Conservation (phyloP, 441 rosid genomes). For the Dalechampia spathulata region DNA sequence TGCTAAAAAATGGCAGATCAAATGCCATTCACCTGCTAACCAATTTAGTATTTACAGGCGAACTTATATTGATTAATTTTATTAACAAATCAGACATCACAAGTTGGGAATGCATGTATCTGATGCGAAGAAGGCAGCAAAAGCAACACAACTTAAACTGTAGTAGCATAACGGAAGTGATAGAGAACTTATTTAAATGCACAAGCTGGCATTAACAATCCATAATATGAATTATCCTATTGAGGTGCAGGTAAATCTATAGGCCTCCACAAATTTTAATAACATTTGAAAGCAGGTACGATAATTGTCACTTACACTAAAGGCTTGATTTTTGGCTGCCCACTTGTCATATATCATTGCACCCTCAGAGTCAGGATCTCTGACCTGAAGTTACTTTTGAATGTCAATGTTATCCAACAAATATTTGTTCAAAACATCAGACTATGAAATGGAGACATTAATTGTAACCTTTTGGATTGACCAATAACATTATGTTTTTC, state of each 20-base stretch:
- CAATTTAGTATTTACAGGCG: neutral
- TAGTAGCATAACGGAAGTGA: neutral
- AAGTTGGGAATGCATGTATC: no score
- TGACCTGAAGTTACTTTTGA: constrained; percentile 36
- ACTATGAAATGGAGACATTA: neutral
- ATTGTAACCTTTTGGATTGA: neutral
- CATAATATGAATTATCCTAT: no score
- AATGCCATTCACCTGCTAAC: neutral
- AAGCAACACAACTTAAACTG: neutral
- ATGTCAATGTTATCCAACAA: neutral
- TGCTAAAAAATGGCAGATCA: neutral
- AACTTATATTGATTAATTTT: no score
- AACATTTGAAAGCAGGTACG: neutral
- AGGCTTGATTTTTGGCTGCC: constrained; percentile 36
- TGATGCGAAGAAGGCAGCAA: no score
- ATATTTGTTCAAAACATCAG: neutral
- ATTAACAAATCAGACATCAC: no score
- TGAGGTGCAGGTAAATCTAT: neutral
- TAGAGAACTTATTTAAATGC: neutral
- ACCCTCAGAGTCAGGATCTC: constrained; percentile 59
- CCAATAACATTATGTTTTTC: neutral
- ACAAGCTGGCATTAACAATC: neutral
- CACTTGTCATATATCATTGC: constrained; percentile 53
- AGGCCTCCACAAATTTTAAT: neutral
- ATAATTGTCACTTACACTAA: constrained; percentile 22